Conservation (phyloP, 2,329 filamentous ascomycete species). For the Remersonia thermophila region DNA sequence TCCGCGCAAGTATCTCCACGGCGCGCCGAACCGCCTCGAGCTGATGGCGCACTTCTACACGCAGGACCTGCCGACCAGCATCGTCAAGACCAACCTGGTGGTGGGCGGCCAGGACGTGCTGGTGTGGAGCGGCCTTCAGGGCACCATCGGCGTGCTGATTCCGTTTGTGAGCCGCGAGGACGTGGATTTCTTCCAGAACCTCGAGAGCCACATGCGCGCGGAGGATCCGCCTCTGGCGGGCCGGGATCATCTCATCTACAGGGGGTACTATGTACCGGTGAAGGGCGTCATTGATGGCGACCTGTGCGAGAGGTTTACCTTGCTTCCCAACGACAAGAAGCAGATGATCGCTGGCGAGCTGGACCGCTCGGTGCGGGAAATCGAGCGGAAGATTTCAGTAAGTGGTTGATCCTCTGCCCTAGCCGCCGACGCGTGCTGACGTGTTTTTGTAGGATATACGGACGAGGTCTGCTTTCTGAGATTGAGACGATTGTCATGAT, state of each 20-base stretch:
- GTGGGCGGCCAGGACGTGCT: constrained; percentile 85
- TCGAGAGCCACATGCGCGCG: constrained; percentile 76
- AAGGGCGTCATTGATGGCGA: constrained; percentile 97
- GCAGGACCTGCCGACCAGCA: constrained; percentile 82
- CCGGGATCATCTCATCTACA: constrained; percentile 88
- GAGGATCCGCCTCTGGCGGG: constrained; percentile 84
- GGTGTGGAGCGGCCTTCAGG: constrained; percentile 88
- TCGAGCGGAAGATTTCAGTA: constrained; percentile 86
- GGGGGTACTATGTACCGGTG: constrained; percentile 89
- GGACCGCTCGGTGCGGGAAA: constrained; percentile 80
- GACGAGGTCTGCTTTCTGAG: constrained; percentile 46
- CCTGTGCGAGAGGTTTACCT: constrained; percentile 80
- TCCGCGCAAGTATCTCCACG: constrained; percentile 79
- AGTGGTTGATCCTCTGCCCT: constrained; percentile 20
- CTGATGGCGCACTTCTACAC: constrained; percentile 82
- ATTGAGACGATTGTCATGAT: constrained; percentile 1
- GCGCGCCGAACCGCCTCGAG: constrained; percentile 71
- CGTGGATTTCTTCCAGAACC: constrained; percentile 91
- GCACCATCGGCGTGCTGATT: constrained; percentile 84
- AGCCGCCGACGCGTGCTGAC: constrained; percentile 15
- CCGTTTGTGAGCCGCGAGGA: constrained; percentile 88
- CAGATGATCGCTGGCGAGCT: constrained; percentile 88
- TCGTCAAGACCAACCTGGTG: constrained; percentile 80
- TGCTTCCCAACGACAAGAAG: constrained; percentile 80
- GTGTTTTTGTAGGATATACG: constrained; percentile 37